These are phyloP conservation scores for Cadophora sp. DNA, from an alignment of 2,329 filamentous ascomycete genomes.

Conservation along the genomic window DNA sequence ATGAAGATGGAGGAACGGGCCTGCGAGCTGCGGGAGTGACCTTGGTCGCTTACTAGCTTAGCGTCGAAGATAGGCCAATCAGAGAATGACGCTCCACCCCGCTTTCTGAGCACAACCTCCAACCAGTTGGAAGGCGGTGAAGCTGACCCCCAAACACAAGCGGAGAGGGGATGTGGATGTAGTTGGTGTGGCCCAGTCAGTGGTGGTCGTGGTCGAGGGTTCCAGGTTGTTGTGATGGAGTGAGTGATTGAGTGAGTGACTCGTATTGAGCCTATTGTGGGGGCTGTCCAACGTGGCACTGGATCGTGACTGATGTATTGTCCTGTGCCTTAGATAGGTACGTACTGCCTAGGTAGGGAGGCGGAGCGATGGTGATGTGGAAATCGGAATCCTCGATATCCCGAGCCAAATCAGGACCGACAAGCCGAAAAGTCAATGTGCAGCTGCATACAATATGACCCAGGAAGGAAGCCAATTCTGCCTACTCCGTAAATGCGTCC, in stretches of 20 bases:
- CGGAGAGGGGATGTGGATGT: neutral
- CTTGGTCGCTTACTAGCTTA: conserved; percentile 18
- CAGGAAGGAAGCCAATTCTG: conserved; percentile 3
- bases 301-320: conserved; percentile 20
- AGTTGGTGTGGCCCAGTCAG: neutral
- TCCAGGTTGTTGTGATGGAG: neutral
- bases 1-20: conserved; percentile 18
- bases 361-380: neutral
- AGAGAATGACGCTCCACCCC: neutral
- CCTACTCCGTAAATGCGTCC: neutral
- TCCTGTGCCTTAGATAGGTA: neutral
- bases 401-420: conserved; percentile 18
- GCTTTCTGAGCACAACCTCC: conserved; percentile 1
- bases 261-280: conserved; percentile 27
- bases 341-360: neutral
- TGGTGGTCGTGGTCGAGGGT: neutral
- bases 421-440: conserved; percentile 15
- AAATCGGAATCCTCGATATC: neutral
- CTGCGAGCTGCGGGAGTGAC: conserved; percentile 18
- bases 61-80: conserved; percentile 2
- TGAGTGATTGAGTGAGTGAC: conserved; percentile 9
- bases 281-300: conserved; percentile 22
- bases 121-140: conserved; percentile 22
- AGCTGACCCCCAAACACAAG: neutral
- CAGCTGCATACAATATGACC: conserved; percentile 20